phyloP scores from a whole-genome alignment of 169 alveolate species.

The Fabrea salina region DNA sequence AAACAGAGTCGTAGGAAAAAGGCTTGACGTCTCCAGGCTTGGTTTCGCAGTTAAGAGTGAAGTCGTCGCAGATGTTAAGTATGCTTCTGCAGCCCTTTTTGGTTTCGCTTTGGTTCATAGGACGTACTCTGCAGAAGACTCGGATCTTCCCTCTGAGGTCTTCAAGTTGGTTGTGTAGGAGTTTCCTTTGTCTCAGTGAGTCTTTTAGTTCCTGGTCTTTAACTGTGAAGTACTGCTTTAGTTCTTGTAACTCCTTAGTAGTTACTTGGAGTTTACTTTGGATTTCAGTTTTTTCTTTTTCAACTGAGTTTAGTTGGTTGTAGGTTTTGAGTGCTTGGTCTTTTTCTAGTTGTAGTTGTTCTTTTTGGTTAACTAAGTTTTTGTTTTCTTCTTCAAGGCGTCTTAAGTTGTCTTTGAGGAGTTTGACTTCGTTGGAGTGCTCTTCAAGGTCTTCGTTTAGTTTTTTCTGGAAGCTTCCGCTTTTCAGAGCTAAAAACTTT shows the following conservation, averaged over 20 bases:
- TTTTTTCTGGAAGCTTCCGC: background rate
- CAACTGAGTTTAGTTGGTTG: background rate
- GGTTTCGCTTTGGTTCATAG: slow-evolving; percentile 57
- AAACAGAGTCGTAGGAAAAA: slow-evolving; percentile 50
- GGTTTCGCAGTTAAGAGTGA: slow-evolving; percentile 10
- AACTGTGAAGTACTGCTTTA: too few species aligned
- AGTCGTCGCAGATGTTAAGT: slow-evolving; percentile 48
- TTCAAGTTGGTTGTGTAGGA: slow-evolving; percentile 57
- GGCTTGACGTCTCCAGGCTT: slow-evolving; percentile 43
- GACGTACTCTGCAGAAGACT: slow-evolving; percentile 84
- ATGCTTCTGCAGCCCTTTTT: slow-evolving; percentile 34
- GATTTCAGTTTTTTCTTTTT: background rate
- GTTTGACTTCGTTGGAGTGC: background rate
- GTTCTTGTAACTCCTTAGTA: background rate
- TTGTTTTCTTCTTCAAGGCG: background rate
- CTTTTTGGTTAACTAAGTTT: background rate
- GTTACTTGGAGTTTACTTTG: background rate
- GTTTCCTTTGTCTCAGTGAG: slow-evolving; percentile 35
- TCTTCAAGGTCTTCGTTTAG: background rate
- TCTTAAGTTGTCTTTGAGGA: background rate
- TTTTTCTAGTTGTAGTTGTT: background rate
- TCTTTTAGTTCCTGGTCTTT: slow-evolving; percentile 20
- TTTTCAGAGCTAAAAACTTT: background rate
- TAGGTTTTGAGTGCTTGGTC: background rate
- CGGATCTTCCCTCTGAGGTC: slow-evolving; percentile 85